Conservation (phyloP, 768 basidiomycete species). For the Russula ochroleuca region DNA sequence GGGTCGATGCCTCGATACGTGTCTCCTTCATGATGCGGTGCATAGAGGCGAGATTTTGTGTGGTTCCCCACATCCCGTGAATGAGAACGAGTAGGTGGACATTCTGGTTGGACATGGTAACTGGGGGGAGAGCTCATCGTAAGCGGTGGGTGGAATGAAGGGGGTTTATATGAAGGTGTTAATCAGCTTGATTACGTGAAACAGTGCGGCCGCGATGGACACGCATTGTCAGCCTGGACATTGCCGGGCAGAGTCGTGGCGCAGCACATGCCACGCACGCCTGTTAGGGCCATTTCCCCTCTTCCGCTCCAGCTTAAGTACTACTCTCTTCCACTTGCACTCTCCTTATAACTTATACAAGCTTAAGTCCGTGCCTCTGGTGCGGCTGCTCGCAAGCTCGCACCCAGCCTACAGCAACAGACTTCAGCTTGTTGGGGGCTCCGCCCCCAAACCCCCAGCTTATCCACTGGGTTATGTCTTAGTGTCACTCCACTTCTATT, state of each 20-base stretch:
- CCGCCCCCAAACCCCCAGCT: too few species aligned
- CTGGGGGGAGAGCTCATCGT: not conserved
- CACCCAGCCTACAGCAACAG: too few species aligned
- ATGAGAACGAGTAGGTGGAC: slow-evolving; percentile 36
- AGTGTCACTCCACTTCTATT: too few species aligned
- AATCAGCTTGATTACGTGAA: not conserved
- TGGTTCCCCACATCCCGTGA: slow-evolving; percentile 80
- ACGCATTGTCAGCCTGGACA: too few species aligned
- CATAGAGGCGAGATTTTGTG: slow-evolving; percentile 58
- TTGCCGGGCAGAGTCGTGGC: too few species aligned
- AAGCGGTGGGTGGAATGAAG: too few species aligned
- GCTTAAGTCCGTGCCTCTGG: too few species aligned
- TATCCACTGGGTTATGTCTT: too few species aligned
- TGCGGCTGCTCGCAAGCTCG: too few species aligned
- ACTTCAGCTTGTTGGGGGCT: too few species aligned
- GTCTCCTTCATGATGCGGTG: slow-evolving; percentile 50
- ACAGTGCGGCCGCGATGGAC: not conserved
- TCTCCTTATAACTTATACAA: slow-evolving; percentile 19
- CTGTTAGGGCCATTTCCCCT: not conserved
- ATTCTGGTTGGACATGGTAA: not conserved
- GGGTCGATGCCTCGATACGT: slow-evolving; percentile 31
- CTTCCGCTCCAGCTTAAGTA: not conserved
- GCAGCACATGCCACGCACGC: not conserved
- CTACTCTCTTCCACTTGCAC: not conserved
- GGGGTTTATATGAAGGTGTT: not conserved